Percentiles rank a stretch among this genome's conserved stretches.
These are phyloP conservation scores for Selenicereus undatus DNA, from an alignment of 148 eudicot species.

Conservation along the genomic window DNA sequence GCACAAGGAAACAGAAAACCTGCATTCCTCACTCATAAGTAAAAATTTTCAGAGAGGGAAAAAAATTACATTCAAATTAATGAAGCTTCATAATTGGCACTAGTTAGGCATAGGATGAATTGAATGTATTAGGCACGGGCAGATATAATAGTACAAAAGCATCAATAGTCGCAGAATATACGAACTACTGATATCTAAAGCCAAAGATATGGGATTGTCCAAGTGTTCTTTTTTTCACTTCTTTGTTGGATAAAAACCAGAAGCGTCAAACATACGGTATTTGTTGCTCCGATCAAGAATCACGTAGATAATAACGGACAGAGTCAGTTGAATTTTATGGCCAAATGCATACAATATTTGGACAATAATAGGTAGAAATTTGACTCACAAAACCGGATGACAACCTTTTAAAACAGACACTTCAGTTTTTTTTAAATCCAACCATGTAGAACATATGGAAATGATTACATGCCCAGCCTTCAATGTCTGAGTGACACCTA, in stretches of 20 bases:
- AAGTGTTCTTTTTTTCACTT: not conserved
- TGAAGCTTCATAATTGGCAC: not conserved
- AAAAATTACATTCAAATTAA: not conserved
- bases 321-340: no score
- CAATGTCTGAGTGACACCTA: not conserved
- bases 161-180: not conserved
- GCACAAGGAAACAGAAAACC: not conserved
- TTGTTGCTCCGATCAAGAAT: not conserved
- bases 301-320: no score
- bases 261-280: not conserved
- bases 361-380: not conserved
- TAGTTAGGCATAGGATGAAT: not conserved
- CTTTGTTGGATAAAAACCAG: not conserved
- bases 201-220: not conserved
- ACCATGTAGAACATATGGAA: not conserved
- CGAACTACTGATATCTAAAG: not conserved
- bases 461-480: no score
- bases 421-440: not conserved
- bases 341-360: no score
- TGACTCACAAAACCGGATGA: not conserved
- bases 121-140: not conserved
- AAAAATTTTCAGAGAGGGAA: not conserved
- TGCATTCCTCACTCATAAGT: constrained; percentile 1
- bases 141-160: not conserved
- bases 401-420: no score